Base-by-base conservation (phyloP, 805 yeast genomes). In the Kluyveromyces wickerhamii region DNA sequence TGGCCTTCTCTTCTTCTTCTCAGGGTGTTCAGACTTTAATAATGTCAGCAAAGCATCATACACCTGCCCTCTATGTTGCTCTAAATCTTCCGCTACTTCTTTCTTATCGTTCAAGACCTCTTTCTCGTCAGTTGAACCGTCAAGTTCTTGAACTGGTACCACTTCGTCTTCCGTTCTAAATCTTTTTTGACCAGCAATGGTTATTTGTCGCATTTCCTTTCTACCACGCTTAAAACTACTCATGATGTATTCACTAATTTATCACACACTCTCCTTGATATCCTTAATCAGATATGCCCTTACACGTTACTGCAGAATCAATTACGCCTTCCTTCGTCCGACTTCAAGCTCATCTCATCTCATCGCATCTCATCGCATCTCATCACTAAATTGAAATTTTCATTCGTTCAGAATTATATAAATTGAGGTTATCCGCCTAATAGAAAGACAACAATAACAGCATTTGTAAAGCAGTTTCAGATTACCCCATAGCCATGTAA, bases 31-130 rank as follows among this genome's bases (percentile, higher is more conserved):
- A 7, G 72, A 56, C 27, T 64, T 68, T 40, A 81, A 63, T 32
- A 82, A 64, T 1, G 84, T 74, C 49, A 82, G 53, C 32, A 82
- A 60, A 1, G 89, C 88, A 44, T 71, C 69, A 54, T 82, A 81
- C 0, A 81, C 82, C 47, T 65, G 63, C 3, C 69, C 66, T 21
- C 57, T 49, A 44, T 36, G 34, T 33, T 45, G 55, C 11, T 49
- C 49, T 9, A 20, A 42, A 29, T 26, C 38, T 28, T 29, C 51
- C 47, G 29, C 38, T n/a, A 18, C 24, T n/a, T 35, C 44, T 13
- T 45, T 37, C 7, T 45, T 40, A 18, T 39, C 51, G 8, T 42
- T 49, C 4, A 24, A 41, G 3, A 23, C 40, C 11, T 30, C 34
- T 4, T 37, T 38, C 12, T 36, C 40, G n/a, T 28, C 47, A 16